Evolutionary conservation across 2,329 filamentous ascomycete genomes (phyloP).

Genomic region (Exophiala dermatitidis): DNA sequence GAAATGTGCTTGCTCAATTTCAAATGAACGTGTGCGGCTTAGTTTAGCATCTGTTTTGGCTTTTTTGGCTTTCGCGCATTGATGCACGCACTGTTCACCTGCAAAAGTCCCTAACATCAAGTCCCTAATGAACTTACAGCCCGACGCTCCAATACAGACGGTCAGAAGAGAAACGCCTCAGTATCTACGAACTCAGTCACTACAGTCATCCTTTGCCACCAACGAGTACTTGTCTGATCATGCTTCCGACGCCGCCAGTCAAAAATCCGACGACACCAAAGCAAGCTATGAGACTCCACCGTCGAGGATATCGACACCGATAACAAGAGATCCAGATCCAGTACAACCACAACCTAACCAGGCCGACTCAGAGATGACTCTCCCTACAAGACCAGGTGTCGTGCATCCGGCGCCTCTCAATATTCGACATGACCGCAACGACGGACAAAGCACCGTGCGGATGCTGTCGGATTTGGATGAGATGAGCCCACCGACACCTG

Average conservation of each 20-base stretch:
- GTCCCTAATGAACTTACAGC: conserved; percentile 30
- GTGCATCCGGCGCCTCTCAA: conserved; percentile 22
- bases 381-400: conserved; percentile 19
- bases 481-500: conserved; percentile 56
- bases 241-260: conserved; percentile 34
- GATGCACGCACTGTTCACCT: conserved; percentile 10
- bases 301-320: conserved; percentile 31
- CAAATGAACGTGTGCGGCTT: conserved; percentile 17
- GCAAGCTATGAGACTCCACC: conserved; percentile 41
- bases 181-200: conserved; percentile 37
- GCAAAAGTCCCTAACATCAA: conserved; percentile 22
- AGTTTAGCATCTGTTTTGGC: conserved; percentile 15
- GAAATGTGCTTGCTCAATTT: conserved; percentile 7
- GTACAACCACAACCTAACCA: conserved; percentile 3
- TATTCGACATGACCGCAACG: conserved; percentile 15
- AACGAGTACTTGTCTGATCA: conserved; percentile 44
- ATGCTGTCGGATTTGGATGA: conserved; percentile 29
- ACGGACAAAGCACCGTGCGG: conserved; percentile 28
- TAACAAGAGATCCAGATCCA: neutral
- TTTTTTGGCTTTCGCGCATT: conserved; percentile 18
- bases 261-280: conserved; percentile 32
- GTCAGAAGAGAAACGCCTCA: conserved; percentile 42
- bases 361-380: conserved; percentile 26
- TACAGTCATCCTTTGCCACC: conserved; percentile 43
- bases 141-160: conserved; percentile 30